These are phyloP conservation scores for Rhynchosporium secalis DNA, from an alignment of 2,329 filamentous ascomycete species.

Conservation along the genomic window DNA sequence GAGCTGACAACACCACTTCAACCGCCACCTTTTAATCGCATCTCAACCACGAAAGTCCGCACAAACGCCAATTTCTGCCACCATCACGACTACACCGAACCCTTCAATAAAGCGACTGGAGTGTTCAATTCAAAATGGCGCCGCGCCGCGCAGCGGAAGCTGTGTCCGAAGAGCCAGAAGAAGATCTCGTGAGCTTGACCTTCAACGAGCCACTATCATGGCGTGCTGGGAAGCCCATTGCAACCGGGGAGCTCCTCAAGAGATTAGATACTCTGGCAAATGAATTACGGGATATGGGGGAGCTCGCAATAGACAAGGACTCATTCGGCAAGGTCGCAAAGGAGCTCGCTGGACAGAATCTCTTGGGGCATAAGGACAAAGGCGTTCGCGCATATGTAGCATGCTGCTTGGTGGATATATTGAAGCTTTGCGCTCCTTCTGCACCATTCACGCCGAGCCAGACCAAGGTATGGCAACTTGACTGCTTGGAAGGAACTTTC, in stretches of 20 bases:
- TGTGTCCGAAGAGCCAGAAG: slow-evolving; percentile 36
- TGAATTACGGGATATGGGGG: slow-evolving; percentile 82
- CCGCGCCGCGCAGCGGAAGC: slow-evolving; percentile 39
- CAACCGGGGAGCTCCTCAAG: slow-evolving; percentile 76
- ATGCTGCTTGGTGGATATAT: slow-evolving; percentile 88
- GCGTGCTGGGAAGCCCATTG: slow-evolving; percentile 87
- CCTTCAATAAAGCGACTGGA: slow-evolving; percentile 28
- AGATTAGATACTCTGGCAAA: slow-evolving; percentile 78
- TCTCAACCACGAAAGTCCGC: neutral
- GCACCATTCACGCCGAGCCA: slow-evolving; percentile 90
- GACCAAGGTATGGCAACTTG: slow-evolving; percentile 67
- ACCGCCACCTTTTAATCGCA: slow-evolving; percentile 3
- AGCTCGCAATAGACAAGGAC: slow-evolving; percentile 80
- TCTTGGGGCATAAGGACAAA: slow-evolving; percentile 88
- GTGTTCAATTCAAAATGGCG: slow-evolving; percentile 35
- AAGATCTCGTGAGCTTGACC: slow-evolving; percentile 54
- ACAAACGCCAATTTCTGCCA: slow-evolving; percentile 11
- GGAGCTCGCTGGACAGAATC: slow-evolving; percentile 77
- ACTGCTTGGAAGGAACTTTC: slow-evolving; percentile 5
- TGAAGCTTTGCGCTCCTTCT: slow-evolving; percentile 89
- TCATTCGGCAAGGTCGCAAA: slow-evolving; percentile 83
- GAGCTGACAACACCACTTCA: slow-evolving; percentile 14
- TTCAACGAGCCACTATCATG: slow-evolving; percentile 89
- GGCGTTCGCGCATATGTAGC: slow-evolving; percentile 88
- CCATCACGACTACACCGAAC: slow-evolving; percentile 2